A percentile compares a stretch with the other conserved stretches of the same genome.
Evolutionary conservation across 441 rosid species (phyloP).

Genomic region (Adansonia grandidieri): DNA sequence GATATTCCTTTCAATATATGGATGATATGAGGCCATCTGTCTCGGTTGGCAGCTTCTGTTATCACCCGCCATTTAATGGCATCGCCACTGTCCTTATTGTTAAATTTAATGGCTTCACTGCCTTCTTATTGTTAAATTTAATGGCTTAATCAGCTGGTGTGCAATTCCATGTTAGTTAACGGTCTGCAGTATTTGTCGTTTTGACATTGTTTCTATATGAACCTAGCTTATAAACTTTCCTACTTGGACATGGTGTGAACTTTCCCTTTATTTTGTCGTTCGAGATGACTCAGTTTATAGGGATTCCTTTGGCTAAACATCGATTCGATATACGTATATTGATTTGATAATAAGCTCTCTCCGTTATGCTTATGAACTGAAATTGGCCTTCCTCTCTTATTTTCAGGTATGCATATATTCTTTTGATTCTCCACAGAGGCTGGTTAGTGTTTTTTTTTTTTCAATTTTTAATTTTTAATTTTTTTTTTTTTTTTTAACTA

Average conservation of each 20-base stretch:
- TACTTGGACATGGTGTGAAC: neutral
- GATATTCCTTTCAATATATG: too few relatives aligned
- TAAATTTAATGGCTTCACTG: too few relatives aligned
- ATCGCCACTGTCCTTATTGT: too few relatives aligned
- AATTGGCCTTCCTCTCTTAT: constrained; percentile 2
- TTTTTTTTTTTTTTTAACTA: too few relatives aligned
- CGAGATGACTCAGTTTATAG: neutral
- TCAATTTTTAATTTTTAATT: too few relatives aligned
- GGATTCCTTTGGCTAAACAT: neutral
- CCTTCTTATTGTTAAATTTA: too few relatives aligned
- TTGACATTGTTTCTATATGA: neutral
- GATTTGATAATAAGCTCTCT: neutral
- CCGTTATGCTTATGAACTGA: neutral
- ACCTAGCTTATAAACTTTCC: neutral
- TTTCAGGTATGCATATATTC: constrained; percentile 52
- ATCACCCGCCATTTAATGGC: too few relatives aligned
- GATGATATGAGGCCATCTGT: too few relatives aligned
- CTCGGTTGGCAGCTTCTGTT: too few relatives aligned
- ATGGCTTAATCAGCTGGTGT: too few relatives aligned
- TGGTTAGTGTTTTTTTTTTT: constrained; percentile 9
- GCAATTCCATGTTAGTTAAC: too few relatives aligned
- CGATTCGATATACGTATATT: neutral
- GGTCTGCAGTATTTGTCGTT: too few relatives aligned
- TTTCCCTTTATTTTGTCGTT: neutral
- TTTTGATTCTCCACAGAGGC: constrained; percentile 40